Evolutionary conservation across 306 rosid species (phyloP).

Genomic region (Citrullus mucosospermus): DNA sequence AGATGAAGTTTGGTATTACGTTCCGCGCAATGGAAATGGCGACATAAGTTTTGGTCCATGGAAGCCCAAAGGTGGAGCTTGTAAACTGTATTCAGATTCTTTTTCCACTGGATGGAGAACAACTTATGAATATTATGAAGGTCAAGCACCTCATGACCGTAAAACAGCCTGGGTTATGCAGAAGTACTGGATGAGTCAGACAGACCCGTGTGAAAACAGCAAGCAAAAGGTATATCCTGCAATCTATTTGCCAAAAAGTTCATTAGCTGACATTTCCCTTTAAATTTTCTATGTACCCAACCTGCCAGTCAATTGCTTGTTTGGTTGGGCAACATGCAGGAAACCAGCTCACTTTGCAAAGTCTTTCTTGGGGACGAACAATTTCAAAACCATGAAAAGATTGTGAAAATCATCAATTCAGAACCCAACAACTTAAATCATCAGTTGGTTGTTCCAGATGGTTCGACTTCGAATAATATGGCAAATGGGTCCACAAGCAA

Average conservation of each 20-base stretch:
- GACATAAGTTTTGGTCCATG: conserved; percentile 17
- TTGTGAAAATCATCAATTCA: background rate
- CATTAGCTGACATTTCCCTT: background rate
- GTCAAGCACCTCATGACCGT: conserved; percentile 9
- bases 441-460: background rate
- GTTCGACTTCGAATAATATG: background rate
- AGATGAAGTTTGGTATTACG: conserved; percentile 19
- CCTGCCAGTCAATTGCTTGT: conserved; percentile 18
- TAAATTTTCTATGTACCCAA: conserved; percentile 4
- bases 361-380: conserved; percentile 10
- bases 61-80: conserved; percentile 16
- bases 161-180: conserved; percentile 23
- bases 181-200: conserved; percentile 13
- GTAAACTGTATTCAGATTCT: conserved; percentile 10
- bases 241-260: background rate
- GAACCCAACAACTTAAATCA: background rate
- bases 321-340: conserved; percentile 29
- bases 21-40: background rate
- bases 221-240: conserved; percentile 15
- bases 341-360: conserved; percentile 14
- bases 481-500: conserved; percentile 16
- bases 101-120: conserved; percentile 11
- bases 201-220: background rate
- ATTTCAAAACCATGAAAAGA: background rate
- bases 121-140: conserved; percentile 17